Evolutionary conservation across 2,329 filamentous ascomycete species (phyloP).

Genomic region (Diaporthe sp.): DNA sequence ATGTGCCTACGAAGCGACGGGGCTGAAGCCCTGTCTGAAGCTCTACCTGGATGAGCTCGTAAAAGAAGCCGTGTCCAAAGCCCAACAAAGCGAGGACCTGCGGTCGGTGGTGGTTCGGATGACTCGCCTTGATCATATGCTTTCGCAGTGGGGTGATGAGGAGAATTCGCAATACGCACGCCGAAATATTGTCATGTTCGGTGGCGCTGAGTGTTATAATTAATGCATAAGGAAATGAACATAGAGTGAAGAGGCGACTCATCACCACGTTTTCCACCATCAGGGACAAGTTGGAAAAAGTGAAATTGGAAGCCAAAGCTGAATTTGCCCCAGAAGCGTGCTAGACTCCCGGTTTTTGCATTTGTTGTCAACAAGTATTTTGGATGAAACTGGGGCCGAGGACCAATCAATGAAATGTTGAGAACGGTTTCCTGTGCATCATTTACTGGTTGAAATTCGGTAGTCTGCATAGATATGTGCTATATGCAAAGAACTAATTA

Average conservation of each 20-base stretch:
- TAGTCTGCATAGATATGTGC: no score
- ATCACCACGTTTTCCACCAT: background rate
- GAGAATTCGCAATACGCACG: background rate
- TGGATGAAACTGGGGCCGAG: background rate
- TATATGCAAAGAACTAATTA: no score
- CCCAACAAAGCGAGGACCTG: background rate
- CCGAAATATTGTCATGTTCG: background rate
- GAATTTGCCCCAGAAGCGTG: background rate
- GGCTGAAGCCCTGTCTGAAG: background rate
- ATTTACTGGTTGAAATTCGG: no score
- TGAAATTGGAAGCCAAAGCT: background rate
- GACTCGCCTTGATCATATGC: slow-evolving; percentile 2
- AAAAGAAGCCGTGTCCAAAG: background rate
- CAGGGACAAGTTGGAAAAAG: no score
- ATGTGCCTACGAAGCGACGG: slow-evolving; percentile 1
- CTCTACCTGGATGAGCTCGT: slow-evolving; percentile 4
- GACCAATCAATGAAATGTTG: background rate
- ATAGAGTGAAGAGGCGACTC: background rate
- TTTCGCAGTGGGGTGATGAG: slow-evolving; percentile 1
- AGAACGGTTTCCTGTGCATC: no score
- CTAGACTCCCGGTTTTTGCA: background rate
- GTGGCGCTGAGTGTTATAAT: background rate
- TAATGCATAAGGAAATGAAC: background rate
- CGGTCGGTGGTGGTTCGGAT: background rate
- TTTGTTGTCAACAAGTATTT: background rate